Conservation (phyloP, 208 protist species). For the Crithidia fasciculata region DNA sequence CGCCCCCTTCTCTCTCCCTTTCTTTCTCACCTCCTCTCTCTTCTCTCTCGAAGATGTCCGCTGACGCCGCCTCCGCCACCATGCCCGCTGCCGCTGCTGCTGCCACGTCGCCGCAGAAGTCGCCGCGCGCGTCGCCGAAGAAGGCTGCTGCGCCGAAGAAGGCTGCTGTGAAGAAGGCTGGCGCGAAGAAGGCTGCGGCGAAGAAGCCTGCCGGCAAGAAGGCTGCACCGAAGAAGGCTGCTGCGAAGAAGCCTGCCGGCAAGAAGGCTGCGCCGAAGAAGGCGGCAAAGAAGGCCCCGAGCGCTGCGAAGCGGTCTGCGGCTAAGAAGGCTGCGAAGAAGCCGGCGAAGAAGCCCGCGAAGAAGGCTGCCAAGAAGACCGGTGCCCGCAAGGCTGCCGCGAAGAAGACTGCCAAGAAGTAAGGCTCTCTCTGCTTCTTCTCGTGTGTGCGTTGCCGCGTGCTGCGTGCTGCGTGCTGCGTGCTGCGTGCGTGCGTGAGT, state of each 20-base stretch:
- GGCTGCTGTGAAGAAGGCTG: slow-evolving; percentile 20
- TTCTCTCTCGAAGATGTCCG: slow-evolving; percentile 19
- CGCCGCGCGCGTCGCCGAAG: slow-evolving; percentile 30
- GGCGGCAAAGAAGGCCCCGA: slow-evolving; percentile 25
- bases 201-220: slow-evolving; percentile 35
- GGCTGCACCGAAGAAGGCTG: slow-evolving; percentile 17
- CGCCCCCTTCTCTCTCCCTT: not conserved
- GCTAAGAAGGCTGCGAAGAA: slow-evolving; percentile 24
- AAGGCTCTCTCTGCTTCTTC: not conserved
- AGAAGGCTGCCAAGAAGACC: slow-evolving; percentile 21
- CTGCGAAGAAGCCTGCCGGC: slow-evolving; percentile 29
- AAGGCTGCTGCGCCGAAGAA: slow-evolving; percentile 39
- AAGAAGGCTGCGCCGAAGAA: slow-evolving; percentile 48
- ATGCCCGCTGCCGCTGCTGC: slow-evolving; percentile 4
- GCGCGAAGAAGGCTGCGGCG: slow-evolving; percentile 37
- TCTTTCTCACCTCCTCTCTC: not conserved
- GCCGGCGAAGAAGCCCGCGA: slow-evolving; percentile 19
- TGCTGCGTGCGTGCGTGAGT: not conserved
- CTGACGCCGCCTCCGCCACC: slow-evolving; percentile 15
- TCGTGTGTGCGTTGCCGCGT: not conserved
- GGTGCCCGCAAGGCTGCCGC: slow-evolving; percentile 13
- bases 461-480: not conserved
- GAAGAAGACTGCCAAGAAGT: slow-evolving; percentile 20
- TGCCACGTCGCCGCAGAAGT: slow-evolving; percentile 23
- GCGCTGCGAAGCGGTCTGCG: slow-evolving; percentile 11